Base-by-base conservation (phyloP, 805 yeast genomes). In the Candida orba region DNA sequence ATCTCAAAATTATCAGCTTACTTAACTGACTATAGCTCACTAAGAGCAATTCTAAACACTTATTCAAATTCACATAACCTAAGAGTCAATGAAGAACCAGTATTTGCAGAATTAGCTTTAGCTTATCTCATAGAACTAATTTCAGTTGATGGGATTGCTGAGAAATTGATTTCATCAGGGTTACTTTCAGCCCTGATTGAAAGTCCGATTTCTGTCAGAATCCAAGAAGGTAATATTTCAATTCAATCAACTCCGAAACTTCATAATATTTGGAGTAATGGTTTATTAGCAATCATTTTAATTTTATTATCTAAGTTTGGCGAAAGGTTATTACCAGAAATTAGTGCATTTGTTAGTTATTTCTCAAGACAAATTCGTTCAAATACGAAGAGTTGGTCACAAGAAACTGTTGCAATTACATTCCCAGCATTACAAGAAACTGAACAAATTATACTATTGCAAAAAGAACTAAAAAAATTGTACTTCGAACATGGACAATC, bases 221-320 rank as follows among this genome's bases (percentile, higher is more conserved):
- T 90, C 34, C 87, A 82, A 56, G 67, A 71, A 5, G 95, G 95
- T 0, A 73, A 73, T 8, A 62, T 86, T 3, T 66, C 70, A 13
- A 73, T 84, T 2, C 70, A 69, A 33, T 55, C 63, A 1, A 60
- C 76, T 4, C 73, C 85, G 0, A 73, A 75, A 39, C 63, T 84
- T 46, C 91, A 89, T 59, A 72, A 75, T 41, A 67, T 85, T n/a
- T 90, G 97, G 97, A 74, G 79, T n/a, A 79, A 81, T 54, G 95
- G 96, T 1, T 63, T 90, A 15, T 66, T 90, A 27, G 80, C 93
- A 0, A 75, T 86, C 6, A 65, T 84, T 18, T 64, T 86, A 40
- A 66, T 76, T 1, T 62, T 86, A 14, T 57, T 87, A 34, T 70
- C 79, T 24, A 74, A 72, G 39, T 76, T 88, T 46, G 91, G 91